These are phyloP conservation scores for Termitomyces sp. DNA, from an alignment of 768 basidiomycete genomes.

Conservation along the genomic window DNA sequence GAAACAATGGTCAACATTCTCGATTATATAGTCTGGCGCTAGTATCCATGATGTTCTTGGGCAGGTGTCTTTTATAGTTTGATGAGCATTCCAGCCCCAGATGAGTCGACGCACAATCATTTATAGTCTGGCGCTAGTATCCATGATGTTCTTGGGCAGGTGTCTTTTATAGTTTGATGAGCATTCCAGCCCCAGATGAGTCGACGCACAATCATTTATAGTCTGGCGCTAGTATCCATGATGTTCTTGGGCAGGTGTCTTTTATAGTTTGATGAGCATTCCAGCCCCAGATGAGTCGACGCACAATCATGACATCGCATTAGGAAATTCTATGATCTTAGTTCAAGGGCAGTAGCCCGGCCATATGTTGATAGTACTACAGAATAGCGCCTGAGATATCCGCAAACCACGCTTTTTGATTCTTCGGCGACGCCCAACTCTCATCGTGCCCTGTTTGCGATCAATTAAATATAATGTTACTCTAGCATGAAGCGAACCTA, in stretches of 20 bases:
- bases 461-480: not conserved
- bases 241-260: not conserved
- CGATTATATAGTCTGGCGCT: not conserved
- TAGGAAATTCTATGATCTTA: too few species aligned
- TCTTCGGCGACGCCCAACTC: conserved; percentile 60
- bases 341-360: not conserved
- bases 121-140: not conserved
- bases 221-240: not conserved
- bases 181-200: not conserved
- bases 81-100: not conserved
- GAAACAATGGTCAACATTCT: not conserved
- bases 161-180: not conserved
- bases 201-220: not conserved
- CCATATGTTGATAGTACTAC: not conserved
- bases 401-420: conserved; percentile 53
- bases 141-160: too few species aligned
- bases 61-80: not conserved
- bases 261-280: not conserved
- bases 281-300: not conserved
- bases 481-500: conserved; percentile 18
- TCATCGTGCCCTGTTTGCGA: conserved; percentile 37
- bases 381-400: conserved; percentile 43
- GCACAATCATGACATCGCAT: not conserved
- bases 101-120: not conserved
- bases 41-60: too few species aligned